Conservation (phyloP, 768 basidiomycete genomes). For the Suillus plorans region DNA sequence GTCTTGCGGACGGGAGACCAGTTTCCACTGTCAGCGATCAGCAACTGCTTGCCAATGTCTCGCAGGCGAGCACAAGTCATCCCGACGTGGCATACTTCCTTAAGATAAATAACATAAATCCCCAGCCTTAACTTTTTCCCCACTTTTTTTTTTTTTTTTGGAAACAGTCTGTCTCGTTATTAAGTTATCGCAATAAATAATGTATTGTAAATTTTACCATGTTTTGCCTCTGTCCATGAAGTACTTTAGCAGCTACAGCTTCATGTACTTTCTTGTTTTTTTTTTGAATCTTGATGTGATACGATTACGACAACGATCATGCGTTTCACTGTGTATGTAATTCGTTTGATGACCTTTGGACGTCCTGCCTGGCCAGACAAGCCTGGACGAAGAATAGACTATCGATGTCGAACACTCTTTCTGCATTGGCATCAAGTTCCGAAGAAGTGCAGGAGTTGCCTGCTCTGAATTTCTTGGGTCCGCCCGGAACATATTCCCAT, state of each 20-base stretch:
- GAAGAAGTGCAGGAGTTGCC: conserved; percentile 12
- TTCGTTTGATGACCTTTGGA: not conserved
- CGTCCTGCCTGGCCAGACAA: not conserved
- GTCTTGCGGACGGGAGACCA: conserved; percentile 10
- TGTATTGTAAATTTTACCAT: not conserved
- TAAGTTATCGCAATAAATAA: conserved; percentile 7
- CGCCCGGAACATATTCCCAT: conserved; percentile 71
- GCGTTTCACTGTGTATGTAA: not conserved
- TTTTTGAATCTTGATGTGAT: not conserved
- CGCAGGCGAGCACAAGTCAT: conserved; percentile 9
- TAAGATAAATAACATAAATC: conserved; percentile 2
- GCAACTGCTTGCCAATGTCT: conserved; percentile 11
- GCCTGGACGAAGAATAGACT: not conserved
- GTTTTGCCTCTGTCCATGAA: not conserved
- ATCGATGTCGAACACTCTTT: not conserved
- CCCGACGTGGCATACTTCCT: conserved; percentile 16
- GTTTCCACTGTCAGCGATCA: conserved; percentile 11
- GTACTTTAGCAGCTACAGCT: not conserved
- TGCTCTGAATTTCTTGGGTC: conserved; percentile 58
- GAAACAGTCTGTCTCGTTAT: not conserved
- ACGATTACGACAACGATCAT: not conserved
- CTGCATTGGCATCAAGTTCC: conserved; percentile 3
- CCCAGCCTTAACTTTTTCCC: not conserved
- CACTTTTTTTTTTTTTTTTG: not conserved
- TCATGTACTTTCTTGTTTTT: not conserved